These are phyloP conservation scores for Rhodofomes roseus DNA, from an alignment of 1,284 basidiomycete genomes.

Conservation along the genomic window DNA sequence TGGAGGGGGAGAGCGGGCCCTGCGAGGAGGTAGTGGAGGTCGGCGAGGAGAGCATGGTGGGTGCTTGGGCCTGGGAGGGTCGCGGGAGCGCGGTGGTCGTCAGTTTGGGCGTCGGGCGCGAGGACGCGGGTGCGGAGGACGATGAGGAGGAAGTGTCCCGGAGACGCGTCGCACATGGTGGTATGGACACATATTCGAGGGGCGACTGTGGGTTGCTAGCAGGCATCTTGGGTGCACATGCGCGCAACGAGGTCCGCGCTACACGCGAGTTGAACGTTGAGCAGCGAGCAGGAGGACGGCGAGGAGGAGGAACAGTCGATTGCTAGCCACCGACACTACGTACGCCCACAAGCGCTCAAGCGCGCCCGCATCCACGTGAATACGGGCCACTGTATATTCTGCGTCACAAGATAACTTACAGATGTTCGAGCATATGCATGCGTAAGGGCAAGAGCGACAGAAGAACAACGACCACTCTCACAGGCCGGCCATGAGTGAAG, in stretches of 20 bases:
- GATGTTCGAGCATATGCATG: no score
- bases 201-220: not conserved
- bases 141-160: constrained; percentile 10
- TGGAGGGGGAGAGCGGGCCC: constrained; percentile 18
- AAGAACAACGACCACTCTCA: no score
- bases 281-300: not conserved
- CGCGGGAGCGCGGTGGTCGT: constrained; percentile 46
- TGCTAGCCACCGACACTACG: no score
- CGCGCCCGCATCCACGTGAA: no score
- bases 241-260: no score
- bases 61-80: constrained; percentile 18
- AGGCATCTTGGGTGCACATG: not conserved
- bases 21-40: constrained; percentile 24
- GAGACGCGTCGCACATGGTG: constrained; percentile 42
- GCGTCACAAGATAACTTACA: no score
- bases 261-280: not conserved
- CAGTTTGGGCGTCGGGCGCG: constrained; percentile 41
- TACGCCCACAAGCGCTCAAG: no score
- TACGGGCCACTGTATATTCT: no score
- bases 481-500: no score
- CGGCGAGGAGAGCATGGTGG: constrained; percentile 15
- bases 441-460: no score
- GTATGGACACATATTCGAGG: constrained; percentile 50
- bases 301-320: not conserved
- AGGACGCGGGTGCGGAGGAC: not conserved